These are phyloP conservation scores for Stagonosporopsis rhizophila DNA, from an alignment of 2,329 filamentous ascomycete species.

Conservation along the genomic window DNA sequence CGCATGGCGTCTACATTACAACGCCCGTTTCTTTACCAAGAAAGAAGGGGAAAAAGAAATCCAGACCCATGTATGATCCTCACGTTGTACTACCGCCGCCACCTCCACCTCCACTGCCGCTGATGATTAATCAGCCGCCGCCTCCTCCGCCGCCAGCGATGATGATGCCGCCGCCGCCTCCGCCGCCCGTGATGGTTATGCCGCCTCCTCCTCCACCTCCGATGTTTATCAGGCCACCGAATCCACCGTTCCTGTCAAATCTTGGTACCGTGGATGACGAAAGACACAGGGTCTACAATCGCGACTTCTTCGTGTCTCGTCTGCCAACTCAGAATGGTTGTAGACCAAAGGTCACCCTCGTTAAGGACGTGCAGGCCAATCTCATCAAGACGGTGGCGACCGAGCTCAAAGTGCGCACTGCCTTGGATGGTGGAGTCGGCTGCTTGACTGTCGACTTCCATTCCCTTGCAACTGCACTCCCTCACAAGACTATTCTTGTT, in stretches of 20 bases:
- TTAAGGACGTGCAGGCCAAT: conserved; percentile 26
- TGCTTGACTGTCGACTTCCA: conserved; percentile 39
- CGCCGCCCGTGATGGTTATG: not conserved
- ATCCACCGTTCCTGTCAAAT: not conserved
- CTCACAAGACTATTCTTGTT: conserved; percentile 66
- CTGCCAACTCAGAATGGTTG: conserved; percentile 26
- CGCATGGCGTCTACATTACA: not conserved
- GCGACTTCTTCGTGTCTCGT: conserved; percentile 36
- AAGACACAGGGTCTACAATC: conserved; percentile 24
- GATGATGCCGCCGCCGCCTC: not conserved
- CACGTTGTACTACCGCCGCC: not conserved
- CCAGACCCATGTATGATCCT: not conserved
- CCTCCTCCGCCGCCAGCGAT: not conserved
- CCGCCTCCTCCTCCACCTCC: not conserved
- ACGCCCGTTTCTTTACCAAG: not conserved
- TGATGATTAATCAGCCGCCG: not conserved
- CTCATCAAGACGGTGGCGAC: conserved; percentile 37
- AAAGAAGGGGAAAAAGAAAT: conserved; percentile 1
- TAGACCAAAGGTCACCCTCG: conserved; percentile 8
- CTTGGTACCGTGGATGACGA: conserved; percentile 21
- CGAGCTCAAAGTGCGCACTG: conserved; percentile 30
- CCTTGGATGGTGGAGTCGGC: conserved; percentile 25
- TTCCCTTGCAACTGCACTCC: conserved; percentile 64
- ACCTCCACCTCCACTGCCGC: not conserved
- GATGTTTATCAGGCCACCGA: not conserved